phyloP scores from a whole-genome alignment of 2,329 filamentous ascomycete genomes.

The Ophiostoma pallidulum region DNA sequence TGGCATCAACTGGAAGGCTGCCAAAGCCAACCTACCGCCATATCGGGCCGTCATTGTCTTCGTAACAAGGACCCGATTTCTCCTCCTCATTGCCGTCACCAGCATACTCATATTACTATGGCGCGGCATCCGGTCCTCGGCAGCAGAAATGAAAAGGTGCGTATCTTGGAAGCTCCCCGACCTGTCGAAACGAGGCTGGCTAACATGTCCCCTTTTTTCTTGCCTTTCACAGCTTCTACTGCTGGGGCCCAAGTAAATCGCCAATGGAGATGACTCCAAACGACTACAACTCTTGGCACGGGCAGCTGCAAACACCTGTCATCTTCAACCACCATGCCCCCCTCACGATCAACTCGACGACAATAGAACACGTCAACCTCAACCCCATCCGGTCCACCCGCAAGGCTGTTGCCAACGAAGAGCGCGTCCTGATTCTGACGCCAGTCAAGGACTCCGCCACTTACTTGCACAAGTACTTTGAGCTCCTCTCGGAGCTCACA shows the following conservation, averaged over 20 bases:
- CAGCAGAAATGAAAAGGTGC: slow-evolving; percentile 86
- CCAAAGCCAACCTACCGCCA: slow-evolving; percentile 68
- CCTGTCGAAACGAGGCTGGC: too few species aligned
- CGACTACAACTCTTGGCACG: slow-evolving; percentile 82
- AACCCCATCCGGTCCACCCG: slow-evolving; percentile 75
- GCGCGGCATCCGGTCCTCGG: slow-evolving; percentile 72
- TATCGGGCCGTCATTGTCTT: slow-evolving; percentile 61
- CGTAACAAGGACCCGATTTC: slow-evolving; percentile 66
- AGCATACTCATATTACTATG: slow-evolving; percentile 74
- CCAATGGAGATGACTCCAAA: slow-evolving; percentile 92
- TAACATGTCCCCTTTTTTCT: background rate
- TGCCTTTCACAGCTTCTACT: slow-evolving; percentile 70
- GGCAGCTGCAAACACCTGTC: slow-evolving; percentile 82
- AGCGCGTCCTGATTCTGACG: slow-evolving; percentile 84
- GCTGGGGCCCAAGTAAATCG: slow-evolving; percentile 90
- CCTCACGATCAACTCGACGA: slow-evolving; percentile 70
- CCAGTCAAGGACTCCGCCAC: slow-evolving; percentile 81
- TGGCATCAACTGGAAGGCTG: slow-evolving; percentile 86
- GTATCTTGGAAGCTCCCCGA: slow-evolving; percentile 19
- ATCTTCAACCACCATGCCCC: slow-evolving; percentile 93
- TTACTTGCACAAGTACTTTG: slow-evolving; percentile 83
- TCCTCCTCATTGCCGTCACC: slow-evolving; percentile 61
- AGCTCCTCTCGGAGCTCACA: slow-evolving; percentile 77
- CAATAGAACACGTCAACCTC: slow-evolving; percentile 72
- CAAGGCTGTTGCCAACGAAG: slow-evolving; percentile 68